These are phyloP conservation scores for Yarrowia osloensis DNA, from an alignment of 805 yeast genomes.

Conservation along the genomic window DNA sequence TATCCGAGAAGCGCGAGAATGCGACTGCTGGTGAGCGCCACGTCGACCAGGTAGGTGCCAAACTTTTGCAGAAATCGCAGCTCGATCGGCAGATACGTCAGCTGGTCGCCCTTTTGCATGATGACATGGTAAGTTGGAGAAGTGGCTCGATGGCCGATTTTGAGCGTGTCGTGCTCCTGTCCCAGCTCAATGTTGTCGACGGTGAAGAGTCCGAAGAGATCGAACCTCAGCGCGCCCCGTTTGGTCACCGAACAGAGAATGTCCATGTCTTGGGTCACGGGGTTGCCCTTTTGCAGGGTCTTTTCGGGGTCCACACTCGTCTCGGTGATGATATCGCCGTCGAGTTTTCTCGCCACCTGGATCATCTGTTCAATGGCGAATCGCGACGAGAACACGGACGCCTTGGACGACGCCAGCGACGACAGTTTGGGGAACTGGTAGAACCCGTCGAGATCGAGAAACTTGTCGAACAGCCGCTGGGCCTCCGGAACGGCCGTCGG, in stretches of 20 bases:
- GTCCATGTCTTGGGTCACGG: neutral
- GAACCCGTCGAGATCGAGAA: constrained; percentile 39
- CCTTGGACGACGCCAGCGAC: constrained; percentile 18
- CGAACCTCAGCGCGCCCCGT: neutral
- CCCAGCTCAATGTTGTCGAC: constrained; percentile 19
- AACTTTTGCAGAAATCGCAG: constrained; percentile 31
- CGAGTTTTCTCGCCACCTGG: constrained; percentile 14
- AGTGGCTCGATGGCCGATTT: constrained; percentile 8
- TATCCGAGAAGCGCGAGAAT: constrained; percentile 43
- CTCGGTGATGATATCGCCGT: constrained; percentile 7
- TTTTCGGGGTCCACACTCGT: neutral
- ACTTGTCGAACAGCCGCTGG: constrained; percentile 39
- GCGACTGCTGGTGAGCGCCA: constrained; percentile 45
- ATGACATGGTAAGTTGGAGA: constrained; percentile 9
- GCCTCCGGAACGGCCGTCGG: constrained; percentile 31
- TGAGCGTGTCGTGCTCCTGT: neutral
- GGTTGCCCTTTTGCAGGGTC: neutral
- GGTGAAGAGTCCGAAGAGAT: constrained; percentile 8
- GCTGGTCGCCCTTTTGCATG: constrained; percentile 25
- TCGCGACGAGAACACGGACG: constrained; percentile 14
- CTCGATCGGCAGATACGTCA: constrained; percentile 12
- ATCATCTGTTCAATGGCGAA: constrained; percentile 30
- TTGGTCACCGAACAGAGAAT: constrained; percentile 4
- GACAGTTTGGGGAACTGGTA: constrained; percentile 27
- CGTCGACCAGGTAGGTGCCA: constrained; percentile 33